Evolutionary conservation across 2,329 filamentous ascomycete species (phyloP), one percentile per base, ranked within the genome.

Genomic region (Epichloe sp.): DNA sequence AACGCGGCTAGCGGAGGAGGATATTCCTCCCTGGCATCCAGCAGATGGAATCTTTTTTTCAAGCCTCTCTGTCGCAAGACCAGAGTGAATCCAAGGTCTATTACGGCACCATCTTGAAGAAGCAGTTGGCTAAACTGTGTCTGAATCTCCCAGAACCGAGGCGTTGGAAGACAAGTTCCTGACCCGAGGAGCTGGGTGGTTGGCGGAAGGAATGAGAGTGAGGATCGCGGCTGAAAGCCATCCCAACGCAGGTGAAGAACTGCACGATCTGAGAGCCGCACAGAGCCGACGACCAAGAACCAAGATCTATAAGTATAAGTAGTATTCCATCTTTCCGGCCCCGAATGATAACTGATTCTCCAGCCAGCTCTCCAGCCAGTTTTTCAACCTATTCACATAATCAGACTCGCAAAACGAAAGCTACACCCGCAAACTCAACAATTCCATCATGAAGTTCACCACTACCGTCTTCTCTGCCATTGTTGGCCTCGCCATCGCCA

Each of bases 401-500:
- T 6, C 41, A 17, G 44, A 17, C 26, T 10, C 23, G 19, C 2
- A n/a, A 14, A n/a, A 31, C 3, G n/a, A 50, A 12, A 48, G 6
- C 3, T 14, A 23, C 26, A 31, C 26, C 3, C 26, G 8, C 26
- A 31, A 31, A 31, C 26, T 31, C 8, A 31, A 10, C 5, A 41
- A 40, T 11, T 36, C 5, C 35, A 48, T 31, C 46, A 48, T 48
- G 46, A 48, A 48, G 46, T 41, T 48, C 46, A 41, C 46, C 35
- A 8, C 37, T n/a, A 35, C 46, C 19, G 36, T 41, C 36, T 3
- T 48, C 46, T 38, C 46, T 26, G 46, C 46, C 46, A 38, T 48
- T 23, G 10, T 48, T 40, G 42, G 42, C 31, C 10, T 48, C 19
- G 46, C 46, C 15, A 8, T 48, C 26, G 36, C 46, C 8, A 26